phyloP scores from a whole-genome alignment of 805 yeast genomes.

The Metschnikowia colocasiae region DNA sequence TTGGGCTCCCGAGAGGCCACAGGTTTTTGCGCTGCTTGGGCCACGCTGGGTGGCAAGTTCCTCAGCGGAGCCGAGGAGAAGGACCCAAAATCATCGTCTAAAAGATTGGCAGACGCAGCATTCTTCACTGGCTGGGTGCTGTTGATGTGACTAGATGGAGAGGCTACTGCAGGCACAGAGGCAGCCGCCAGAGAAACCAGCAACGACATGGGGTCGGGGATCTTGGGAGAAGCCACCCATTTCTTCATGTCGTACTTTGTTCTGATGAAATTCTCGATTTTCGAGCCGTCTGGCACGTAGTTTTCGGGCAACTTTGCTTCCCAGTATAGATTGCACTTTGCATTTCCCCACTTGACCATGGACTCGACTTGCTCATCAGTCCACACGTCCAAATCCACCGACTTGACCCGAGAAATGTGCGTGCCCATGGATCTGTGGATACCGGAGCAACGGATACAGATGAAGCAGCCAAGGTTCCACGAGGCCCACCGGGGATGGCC shows the following conservation, averaged over 20 bases:
- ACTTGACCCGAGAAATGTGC: slow-evolving; percentile 87
- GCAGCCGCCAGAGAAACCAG: slow-evolving; percentile 4
- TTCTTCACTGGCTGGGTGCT: background rate
- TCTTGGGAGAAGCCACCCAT: slow-evolving; percentile 61
- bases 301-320: slow-evolving; percentile 69
- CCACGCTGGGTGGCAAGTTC: slow-evolving; percentile 1
- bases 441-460: slow-evolving; percentile 94
- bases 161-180: background rate
- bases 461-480: slow-evolving; percentile 90
- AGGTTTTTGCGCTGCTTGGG: slow-evolving; percentile 7
- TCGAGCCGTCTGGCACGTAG: slow-evolving; percentile 77
- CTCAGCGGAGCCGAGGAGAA: slow-evolving; percentile 30
- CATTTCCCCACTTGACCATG: slow-evolving; percentile 86
- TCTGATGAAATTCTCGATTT: slow-evolving; percentile 83
- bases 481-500: slow-evolving; percentile 97
- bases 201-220: slow-evolving; percentile 59
- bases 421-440: slow-evolving; percentile 95
- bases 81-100: slow-evolving; percentile 43
- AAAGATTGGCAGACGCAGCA: slow-evolving; percentile 7
- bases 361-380: slow-evolving; percentile 83
- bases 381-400: slow-evolving; percentile 95
- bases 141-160: background rate
- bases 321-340: slow-evolving; percentile 76
- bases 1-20: slow-evolving; percentile 9
- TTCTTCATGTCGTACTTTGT: slow-evolving; percentile 89